phyloP scores from a whole-genome alignment of 2,329 filamentous ascomycete species.

The Ambrosiella cleistominuta region DNA sequence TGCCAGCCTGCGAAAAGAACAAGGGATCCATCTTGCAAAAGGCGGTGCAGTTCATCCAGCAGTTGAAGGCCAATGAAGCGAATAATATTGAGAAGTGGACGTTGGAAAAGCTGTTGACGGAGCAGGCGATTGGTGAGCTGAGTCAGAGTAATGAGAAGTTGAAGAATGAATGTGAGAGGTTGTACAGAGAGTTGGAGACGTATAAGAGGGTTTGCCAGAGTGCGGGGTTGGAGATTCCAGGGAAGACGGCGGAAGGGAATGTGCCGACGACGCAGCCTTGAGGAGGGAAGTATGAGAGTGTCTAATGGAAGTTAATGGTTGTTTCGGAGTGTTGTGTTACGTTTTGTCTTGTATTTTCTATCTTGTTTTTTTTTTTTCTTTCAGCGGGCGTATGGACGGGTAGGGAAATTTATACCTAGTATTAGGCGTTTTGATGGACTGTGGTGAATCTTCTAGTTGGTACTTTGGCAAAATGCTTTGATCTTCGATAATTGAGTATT shows the following conservation, averaged over 20 bases:
- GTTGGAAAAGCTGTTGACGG: constrained; percentile 72
- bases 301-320: neutral
- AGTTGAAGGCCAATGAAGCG: constrained; percentile 84
- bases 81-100: constrained; percentile 93
- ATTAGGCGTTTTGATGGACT: no score
- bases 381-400: neutral
- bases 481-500: neutral
- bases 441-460: no score
- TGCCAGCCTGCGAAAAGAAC: constrained; percentile 96
- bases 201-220: constrained; percentile 57
- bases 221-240: constrained; percentile 30
- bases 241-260: constrained; percentile 8
- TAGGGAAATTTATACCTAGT: no score
- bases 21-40: constrained; percentile 92
- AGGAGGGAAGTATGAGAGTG: neutral
- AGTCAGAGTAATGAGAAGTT: constrained; percentile 75
- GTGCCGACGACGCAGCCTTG: neutral
- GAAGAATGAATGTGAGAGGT: constrained; percentile 60
- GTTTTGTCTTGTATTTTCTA: neutral
- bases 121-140: constrained; percentile 77
- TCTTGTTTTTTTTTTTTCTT: neutral
- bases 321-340: neutral
- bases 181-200: constrained; percentile 59
- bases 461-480: no score
- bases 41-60: constrained; percentile 83